A percentile compares a stretch with the other conserved stretches of the same genome.
phyloP scores from a whole-genome alignment of 352 stramenopile species.

The Pythium insidiosum region DNA sequence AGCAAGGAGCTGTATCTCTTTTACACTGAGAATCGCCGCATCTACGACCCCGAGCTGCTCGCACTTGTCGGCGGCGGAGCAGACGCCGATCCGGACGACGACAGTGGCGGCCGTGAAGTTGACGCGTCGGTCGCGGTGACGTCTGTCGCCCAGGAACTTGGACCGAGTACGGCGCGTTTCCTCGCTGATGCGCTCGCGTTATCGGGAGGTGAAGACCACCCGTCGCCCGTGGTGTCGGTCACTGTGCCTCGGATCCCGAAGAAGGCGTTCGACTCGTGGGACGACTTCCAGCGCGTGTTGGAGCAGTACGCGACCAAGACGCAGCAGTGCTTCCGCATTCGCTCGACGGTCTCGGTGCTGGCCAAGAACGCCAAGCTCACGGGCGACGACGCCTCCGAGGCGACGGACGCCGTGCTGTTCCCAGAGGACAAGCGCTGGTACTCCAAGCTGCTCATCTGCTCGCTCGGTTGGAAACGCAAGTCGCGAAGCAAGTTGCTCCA shows the following conservation, averaged over 20 bases:
- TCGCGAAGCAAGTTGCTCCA: conserved; percentile 27
- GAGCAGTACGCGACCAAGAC: conserved; percentile 48
- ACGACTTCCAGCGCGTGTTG: conserved; percentile 45
- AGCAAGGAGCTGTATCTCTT: conserved; percentile 68
- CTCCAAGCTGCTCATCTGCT: conserved; percentile 73
- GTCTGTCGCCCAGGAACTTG: too few relatives aligned
- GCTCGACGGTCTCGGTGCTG: conserved; percentile 55
- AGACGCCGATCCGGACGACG: neutral
- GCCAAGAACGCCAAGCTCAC: conserved; percentile 58
- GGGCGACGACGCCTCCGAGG: conserved; percentile 17
- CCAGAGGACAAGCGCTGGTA: conserved; percentile 58
- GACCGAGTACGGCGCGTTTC: too few relatives aligned
- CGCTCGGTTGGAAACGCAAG: conserved; percentile 66
- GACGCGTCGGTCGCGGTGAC: too few relatives aligned
- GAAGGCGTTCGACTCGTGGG: conserved; percentile 55
- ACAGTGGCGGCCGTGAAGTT: too few relatives aligned
- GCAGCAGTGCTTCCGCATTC: conserved; percentile 58
- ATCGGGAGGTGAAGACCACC: too few relatives aligned
- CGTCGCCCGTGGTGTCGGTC: too few relatives aligned
- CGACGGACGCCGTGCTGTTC: conserved; percentile 26
- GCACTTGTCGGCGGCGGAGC: conserved; percentile 9
- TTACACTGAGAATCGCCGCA: conserved; percentile 71
- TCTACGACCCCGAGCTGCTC: conserved; percentile 68
- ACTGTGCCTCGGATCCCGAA: conserved; percentile 20
- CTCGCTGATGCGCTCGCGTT: too few relatives aligned